These are phyloP conservation scores for Theobroma grandiflorum DNA, from an alignment of 441 rosid species.

Conservation along the genomic window DNA sequence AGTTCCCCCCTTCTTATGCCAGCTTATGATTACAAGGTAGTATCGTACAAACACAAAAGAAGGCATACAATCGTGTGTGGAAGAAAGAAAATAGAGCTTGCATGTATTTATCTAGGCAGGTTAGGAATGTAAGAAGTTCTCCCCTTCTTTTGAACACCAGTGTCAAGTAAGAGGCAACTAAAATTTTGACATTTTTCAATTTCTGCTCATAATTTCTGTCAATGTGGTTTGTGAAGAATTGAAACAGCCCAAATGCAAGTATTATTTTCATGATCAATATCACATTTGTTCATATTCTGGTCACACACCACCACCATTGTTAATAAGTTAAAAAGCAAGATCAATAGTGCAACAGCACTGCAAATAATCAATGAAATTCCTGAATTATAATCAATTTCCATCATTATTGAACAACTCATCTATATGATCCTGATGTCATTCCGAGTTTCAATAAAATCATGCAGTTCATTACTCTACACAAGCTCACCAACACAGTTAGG, in stretches of 20 bases:
- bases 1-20: not conserved
- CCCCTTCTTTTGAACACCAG: not conserved
- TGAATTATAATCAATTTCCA: not conserved
- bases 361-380: not conserved
- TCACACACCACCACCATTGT: not conserved
- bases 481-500: slow-evolving; percentile 9
- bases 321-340: slow-evolving; percentile 1
- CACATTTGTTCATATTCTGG: not conserved
- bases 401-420: not conserved
- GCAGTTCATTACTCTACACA: not conserved
- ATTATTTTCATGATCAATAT: not conserved
- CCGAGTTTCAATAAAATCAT: not conserved
- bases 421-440: not conserved
- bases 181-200: not conserved
- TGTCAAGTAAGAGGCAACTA: not conserved
- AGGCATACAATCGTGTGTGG: not conserved
- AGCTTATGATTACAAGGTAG: not conserved
- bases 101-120: not conserved
- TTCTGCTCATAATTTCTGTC: not conserved
- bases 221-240: not conserved
- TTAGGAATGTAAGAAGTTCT: not conserved
- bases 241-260: not conserved
- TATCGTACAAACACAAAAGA: slow-evolving; percentile 5
- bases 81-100: not conserved
- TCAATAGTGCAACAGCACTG: not conserved